These are phyloP conservation scores for Chlorella vulgaris DNA, from an alignment of 139 green algal species.

Conservation along the genomic window DNA sequence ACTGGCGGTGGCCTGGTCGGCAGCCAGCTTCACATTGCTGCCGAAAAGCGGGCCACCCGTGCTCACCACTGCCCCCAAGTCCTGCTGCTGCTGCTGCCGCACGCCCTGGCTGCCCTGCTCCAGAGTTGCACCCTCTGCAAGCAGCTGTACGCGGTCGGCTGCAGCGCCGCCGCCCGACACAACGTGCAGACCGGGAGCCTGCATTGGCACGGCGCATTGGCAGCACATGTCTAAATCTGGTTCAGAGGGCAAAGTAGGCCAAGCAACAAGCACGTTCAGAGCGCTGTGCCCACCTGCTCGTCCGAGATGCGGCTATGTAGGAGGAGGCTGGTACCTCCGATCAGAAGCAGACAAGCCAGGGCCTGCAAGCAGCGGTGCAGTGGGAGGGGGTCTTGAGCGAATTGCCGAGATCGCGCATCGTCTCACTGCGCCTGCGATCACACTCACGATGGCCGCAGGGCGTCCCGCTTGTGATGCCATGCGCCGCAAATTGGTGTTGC, in stretches of 20 bases:
- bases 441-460: neutral
- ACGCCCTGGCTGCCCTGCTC: neutral
- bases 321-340: slow-evolving; percentile 2
- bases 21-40: neutral
- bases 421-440: neutral
- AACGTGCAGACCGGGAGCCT: neutral
- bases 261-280: neutral
- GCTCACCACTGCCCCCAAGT: neutral
- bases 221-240: neutral
- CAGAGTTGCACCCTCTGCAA: too few species aligned
- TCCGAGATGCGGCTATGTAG: neutral
- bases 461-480: neutral
- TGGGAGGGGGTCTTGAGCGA: neutral
- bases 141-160: neutral
- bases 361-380: neutral
- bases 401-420: neutral
- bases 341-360: neutral
- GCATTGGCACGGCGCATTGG: neutral
- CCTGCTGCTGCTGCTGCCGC: too few species aligned
- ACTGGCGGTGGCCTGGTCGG: neutral
- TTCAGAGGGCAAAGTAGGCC: neutral
- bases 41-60: neutral
- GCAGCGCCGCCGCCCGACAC: neutral
- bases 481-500: neutral
- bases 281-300: neutral